A percentile compares a stretch with the other conserved stretches of the same genome.
These are phyloP conservation scores for Tylopilus sp. DNA, from an alignment of 768 basidiomycete genomes.

Conservation along the genomic window DNA sequence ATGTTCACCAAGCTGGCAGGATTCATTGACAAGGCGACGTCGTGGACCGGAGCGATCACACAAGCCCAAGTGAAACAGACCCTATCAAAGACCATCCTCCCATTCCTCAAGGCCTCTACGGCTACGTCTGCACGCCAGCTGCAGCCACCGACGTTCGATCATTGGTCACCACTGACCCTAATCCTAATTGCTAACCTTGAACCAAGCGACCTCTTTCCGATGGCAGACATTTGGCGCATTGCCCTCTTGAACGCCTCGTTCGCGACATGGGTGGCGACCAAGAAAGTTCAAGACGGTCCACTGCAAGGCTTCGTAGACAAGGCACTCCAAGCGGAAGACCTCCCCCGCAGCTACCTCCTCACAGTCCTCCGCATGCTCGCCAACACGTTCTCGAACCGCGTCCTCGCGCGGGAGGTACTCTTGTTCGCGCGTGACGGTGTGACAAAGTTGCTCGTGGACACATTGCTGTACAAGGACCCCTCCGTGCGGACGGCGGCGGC, in stretches of 20 bases:
- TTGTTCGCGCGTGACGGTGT: slow-evolving; percentile 31
- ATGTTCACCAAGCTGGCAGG: slow-evolving; percentile 58
- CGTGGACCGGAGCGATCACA: slow-evolving; percentile 31
- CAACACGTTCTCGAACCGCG: slow-evolving; percentile 56
- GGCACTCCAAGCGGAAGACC: slow-evolving; percentile 32
- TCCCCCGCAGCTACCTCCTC: slow-evolving; percentile 55
- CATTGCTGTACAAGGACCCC: slow-evolving; percentile 65
- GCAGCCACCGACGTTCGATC: slow-evolving; percentile 37
- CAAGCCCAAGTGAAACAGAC: slow-evolving; percentile 44
- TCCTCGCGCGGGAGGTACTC: slow-evolving; percentile 41
- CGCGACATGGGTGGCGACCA: slow-evolving; percentile 45
- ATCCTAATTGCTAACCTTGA: slow-evolving; percentile 46
- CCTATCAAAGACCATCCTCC: slow-evolving; percentile 47
- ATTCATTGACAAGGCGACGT: slow-evolving; percentile 53
- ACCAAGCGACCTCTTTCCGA: slow-evolving; percentile 63
- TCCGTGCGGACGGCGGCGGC: slow-evolving; percentile 76
- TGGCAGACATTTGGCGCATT: slow-evolving; percentile 81
- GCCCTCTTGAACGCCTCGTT: slow-evolving; percentile 64
- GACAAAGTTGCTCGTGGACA: slow-evolving; percentile 58
- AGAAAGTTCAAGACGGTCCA: slow-evolving; percentile 35
- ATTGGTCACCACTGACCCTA: slow-evolving; percentile 48
- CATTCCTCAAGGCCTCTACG: slow-evolving; percentile 62
- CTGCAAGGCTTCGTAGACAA: slow-evolving; percentile 46
- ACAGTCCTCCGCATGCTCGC: slow-evolving; percentile 65
- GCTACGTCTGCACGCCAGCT: slow-evolving; percentile 25